Evolutionary conservation across 306 rosid genomes (phyloP), one percentile per base, ranked within the genome.

Genomic region (Ceratonia siliqua): DNA sequence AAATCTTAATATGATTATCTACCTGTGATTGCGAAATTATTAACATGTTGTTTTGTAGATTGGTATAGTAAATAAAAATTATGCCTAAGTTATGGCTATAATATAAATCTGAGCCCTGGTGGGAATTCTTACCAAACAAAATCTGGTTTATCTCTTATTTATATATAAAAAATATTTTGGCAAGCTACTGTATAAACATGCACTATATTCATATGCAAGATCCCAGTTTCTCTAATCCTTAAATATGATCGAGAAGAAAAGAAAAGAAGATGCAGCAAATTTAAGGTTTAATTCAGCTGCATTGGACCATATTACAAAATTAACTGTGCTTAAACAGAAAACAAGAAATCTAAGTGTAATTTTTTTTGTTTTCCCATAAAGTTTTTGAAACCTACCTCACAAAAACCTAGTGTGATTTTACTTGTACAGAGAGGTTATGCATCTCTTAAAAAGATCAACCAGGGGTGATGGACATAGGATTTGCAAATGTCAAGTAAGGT

Each of bases 191-290:
- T 30, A 18, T 35, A 36, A 49, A 39, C 3, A 36, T 62, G 70
- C 68, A 53, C 53, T 20, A 38, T 62, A 55, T 62, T 68, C 36
- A 73, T 38, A 33, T 68, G 63, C 73, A 33, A 68, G 55, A 30
- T 42, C 50, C 62, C 2, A 21, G 20, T 78, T 73, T 77, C 73
- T 59, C 14, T 59, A 49, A 20, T 64, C 24, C 20, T 63, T 28
- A 70, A 48, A 70, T n/a, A 17, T 67, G 73, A 58, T 68, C 50
- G 70, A 38, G 32, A 20, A 25, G n/a, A 52, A 43, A 76, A 35
- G 28, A 78, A 17, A 52, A 41, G 55, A 61, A 25, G 35, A 18
- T 36, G 73, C 35, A 32, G 71, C 35, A 49, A 52, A 63, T 55
- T 25, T 24, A 20, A 32, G 54, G 28, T 57, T 67, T n/a, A 66